Conservation (phyloP, 345 rosid genomes). For the Camelina sativa region DNA sequence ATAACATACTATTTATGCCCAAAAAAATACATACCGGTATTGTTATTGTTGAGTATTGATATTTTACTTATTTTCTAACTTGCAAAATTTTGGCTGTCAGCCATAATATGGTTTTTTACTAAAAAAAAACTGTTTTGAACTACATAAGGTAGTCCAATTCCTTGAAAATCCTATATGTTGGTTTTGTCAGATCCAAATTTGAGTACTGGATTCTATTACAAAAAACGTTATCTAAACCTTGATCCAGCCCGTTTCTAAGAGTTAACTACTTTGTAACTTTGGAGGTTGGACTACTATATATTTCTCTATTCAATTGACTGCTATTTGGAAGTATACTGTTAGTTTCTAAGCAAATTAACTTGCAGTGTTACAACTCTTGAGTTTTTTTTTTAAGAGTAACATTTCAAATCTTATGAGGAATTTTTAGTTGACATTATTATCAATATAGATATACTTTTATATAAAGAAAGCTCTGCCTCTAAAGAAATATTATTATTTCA, state of each 20-base stretch:
- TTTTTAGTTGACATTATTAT: slow-evolving; percentile 10
- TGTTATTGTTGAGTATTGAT: background rate
- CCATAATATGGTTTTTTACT: background rate
- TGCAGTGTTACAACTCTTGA: background rate
- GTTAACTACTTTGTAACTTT: background rate
- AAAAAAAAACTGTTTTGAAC: background rate
- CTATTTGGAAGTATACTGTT: background rate
- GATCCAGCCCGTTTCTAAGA: background rate
- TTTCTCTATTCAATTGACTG: background rate
- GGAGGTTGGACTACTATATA: background rate
- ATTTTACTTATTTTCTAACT: background rate
- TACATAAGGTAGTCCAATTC: background rate
- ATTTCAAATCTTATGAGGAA: background rate
- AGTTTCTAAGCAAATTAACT: background rate
- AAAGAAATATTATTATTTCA: background rate
- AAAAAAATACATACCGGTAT: background rate
- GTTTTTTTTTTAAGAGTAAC: background rate
- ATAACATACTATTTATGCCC: too few species aligned
- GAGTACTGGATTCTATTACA: background rate
- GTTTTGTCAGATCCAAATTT: background rate
- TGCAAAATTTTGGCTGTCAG: background rate
- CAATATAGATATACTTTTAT: background rate
- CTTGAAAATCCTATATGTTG: background rate
- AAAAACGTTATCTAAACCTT: background rate
- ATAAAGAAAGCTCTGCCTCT: background rate